A percentile compares a stretch with the other conserved stretches of the same genome.
These are phyloP conservation scores for Aurantiochytrium sp. DNA, from an alignment of 108 stramenopile genomes.

Conservation along the genomic window DNA sequence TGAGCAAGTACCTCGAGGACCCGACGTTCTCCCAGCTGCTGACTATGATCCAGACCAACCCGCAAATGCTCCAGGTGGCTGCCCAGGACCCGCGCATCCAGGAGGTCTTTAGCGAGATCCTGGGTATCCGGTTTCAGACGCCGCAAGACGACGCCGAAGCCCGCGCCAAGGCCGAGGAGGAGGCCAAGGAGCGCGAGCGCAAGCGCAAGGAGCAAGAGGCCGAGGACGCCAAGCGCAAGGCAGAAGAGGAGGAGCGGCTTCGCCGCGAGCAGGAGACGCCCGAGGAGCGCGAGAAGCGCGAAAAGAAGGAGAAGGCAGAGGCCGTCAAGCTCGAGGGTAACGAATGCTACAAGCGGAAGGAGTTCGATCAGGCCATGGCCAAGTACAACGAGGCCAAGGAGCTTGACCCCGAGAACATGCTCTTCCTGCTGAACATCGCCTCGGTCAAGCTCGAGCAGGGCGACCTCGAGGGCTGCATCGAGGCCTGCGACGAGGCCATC, in stretches of 20 bases:
- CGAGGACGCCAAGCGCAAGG: background rate
- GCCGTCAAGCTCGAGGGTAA: conserved; percentile 85
- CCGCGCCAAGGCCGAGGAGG: conserved; percentile 22
- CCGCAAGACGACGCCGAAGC: conserved; percentile 41
- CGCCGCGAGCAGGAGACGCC: conserved; percentile 51
- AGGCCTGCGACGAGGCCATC: conserved; percentile 76
- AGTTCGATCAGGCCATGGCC: conserved; percentile 90
- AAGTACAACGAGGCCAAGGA: conserved; percentile 89
- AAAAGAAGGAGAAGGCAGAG: conserved; percentile 68
- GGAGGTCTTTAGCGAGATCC: conserved; percentile 74
- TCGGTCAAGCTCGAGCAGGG: conserved; percentile 89
- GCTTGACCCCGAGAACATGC: conserved; percentile 89
- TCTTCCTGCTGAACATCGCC: conserved; percentile 87
- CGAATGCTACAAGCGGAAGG: conserved; percentile 80
- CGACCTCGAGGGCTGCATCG: conserved; percentile 79
- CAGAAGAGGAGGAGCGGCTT: background rate
- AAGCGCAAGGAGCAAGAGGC: conserved; percentile 43
- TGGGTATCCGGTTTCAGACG: conserved; percentile 61
- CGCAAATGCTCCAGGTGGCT: conserved; percentile 71
- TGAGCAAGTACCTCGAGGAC: conserved; percentile 80
- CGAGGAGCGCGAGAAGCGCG: conserved; percentile 73
- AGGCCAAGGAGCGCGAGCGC: conserved; percentile 46
- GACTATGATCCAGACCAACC: conserved; percentile 75
- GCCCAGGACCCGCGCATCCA: conserved; percentile 80
- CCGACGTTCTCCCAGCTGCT: conserved; percentile 83